Conservation (phyloP, 371 early-diverging fungal species). For the Mortierella polycephala region DNA sequence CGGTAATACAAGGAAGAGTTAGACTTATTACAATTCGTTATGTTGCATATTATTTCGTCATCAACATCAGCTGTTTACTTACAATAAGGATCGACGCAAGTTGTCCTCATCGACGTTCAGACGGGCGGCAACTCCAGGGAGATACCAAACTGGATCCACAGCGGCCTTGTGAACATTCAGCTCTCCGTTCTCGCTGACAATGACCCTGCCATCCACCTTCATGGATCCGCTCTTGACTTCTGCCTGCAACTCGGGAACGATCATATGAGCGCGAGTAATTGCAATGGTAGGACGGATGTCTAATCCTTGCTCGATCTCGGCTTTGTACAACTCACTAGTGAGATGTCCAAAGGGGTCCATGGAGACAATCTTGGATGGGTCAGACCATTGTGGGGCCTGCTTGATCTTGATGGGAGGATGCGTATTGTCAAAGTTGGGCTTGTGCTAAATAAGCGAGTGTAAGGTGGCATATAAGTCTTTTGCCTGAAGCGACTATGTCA, state of each 20-base stretch:
- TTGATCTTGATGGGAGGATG: slow-evolving; percentile 88
- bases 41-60: too few relatives aligned
- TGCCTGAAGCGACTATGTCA: neutral
- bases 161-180: slow-evolving; percentile 94
- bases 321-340: slow-evolving; percentile 69
- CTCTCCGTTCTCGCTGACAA: slow-evolving; percentile 83
- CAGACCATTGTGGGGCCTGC: slow-evolving; percentile 87
- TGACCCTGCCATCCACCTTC: slow-evolving; percentile 84
- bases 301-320: slow-evolving; percentile 75
- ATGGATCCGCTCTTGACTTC: slow-evolving; percentile 73
- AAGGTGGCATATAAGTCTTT: neutral
- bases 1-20: neutral
- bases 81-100: slow-evolving; percentile 87
- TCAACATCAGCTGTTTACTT: slow-evolving; percentile 12
- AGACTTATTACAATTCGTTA: neutral
- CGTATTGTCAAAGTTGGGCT: slow-evolving; percentile 90
- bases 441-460: slow-evolving; percentile 75
- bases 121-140: slow-evolving; percentile 93
- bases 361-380: slow-evolving; percentile 92
- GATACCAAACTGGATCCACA: slow-evolving; percentile 96
- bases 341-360: slow-evolving; percentile 95
- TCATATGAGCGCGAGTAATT: slow-evolving; percentile 95
- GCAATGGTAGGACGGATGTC: slow-evolving; percentile 96
- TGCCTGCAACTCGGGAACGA: slow-evolving; percentile 90
- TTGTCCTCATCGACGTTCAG: slow-evolving; percentile 89